Evolutionary conservation across 1,284 basidiomycete species (phyloP).

Genomic region (Ganoderma boninense): DNA sequence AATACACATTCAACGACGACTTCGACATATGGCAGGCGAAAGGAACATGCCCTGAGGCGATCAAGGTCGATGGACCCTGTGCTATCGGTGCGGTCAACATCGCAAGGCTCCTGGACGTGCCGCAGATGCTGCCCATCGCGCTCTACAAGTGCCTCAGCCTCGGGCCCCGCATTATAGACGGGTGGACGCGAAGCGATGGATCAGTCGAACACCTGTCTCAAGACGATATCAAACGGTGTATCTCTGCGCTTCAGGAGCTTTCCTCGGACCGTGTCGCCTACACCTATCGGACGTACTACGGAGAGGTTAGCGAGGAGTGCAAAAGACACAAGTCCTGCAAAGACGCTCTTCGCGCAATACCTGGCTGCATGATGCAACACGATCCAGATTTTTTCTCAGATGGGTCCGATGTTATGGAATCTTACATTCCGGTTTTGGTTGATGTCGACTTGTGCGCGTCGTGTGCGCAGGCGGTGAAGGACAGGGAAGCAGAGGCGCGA

Average conservation of each 20-base stretch:
- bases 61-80: not conserved
- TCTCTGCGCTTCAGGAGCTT: not conserved
- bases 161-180: not conserved
- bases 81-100: slow-evolving; percentile 12
- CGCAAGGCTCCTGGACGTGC: slow-evolving; percentile 14
- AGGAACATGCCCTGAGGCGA: not conserved
- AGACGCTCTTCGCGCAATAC: not conserved
- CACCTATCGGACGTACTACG: not conserved
- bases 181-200: slow-evolving; percentile 13
- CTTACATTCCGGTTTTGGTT: not conserved
- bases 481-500: not conserved
- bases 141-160: slow-evolving; percentile 15
- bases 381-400: not conserved
- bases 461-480: not conserved
- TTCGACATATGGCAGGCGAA: not conserved
- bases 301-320: not conserved
- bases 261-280: not conserved
- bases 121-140: slow-evolving; percentile 5
- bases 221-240: slow-evolving; percentile 12
- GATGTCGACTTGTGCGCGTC: not conserved
- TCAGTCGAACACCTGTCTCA: slow-evolving; percentile 2
- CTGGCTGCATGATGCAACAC: not conserved
- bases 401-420: not conserved
- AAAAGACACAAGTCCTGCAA: not conserved
- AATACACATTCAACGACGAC: not conserved